Percentiles rank a stretch among this genome's conserved stretches.
Conservation (phyloP, 306 rosid species). For the Cajanus cajan region DNA sequence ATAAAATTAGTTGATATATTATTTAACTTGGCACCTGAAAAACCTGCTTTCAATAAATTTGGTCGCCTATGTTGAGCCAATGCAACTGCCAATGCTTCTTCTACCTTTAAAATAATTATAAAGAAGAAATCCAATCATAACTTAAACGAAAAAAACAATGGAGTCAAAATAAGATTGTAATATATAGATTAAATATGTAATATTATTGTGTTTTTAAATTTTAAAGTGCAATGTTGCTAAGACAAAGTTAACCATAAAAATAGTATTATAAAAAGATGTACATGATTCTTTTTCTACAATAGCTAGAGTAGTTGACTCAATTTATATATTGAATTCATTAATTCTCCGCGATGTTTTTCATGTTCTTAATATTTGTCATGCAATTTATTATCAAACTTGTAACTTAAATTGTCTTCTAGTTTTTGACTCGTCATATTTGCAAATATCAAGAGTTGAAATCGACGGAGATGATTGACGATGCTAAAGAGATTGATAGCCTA, state of each 20-base stretch:
- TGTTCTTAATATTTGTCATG: too few species aligned
- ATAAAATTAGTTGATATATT: neutral
- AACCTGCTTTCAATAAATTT: conserved; percentile 43
- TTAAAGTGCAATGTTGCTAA: neutral
- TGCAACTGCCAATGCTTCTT: conserved; percentile 81
- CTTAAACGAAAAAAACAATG: neutral
- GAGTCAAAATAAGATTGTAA: too few species aligned
- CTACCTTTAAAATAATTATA: conserved; percentile 61
- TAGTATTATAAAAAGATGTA: neutral
- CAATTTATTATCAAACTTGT: too few species aligned
- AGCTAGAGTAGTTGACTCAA: too few species aligned
- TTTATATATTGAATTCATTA: too few species aligned
- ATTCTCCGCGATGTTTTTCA: too few species aligned
- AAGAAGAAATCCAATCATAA: neutral
- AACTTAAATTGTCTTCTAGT: too few species aligned
- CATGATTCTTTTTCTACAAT: too few species aligned
- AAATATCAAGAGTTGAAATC: too few species aligned
- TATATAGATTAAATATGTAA: neutral
- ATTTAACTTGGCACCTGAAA: conserved; percentile 56
- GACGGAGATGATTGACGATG: too few species aligned
- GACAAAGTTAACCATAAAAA: neutral
- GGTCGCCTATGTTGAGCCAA: conserved; percentile 73
- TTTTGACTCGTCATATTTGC: too few species aligned
- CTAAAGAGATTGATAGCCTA: too few species aligned
- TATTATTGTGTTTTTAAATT: neutral